phyloP scores from a whole-genome alignment of 352 stramenopile species.

The Globisporangium canariense region DNA sequence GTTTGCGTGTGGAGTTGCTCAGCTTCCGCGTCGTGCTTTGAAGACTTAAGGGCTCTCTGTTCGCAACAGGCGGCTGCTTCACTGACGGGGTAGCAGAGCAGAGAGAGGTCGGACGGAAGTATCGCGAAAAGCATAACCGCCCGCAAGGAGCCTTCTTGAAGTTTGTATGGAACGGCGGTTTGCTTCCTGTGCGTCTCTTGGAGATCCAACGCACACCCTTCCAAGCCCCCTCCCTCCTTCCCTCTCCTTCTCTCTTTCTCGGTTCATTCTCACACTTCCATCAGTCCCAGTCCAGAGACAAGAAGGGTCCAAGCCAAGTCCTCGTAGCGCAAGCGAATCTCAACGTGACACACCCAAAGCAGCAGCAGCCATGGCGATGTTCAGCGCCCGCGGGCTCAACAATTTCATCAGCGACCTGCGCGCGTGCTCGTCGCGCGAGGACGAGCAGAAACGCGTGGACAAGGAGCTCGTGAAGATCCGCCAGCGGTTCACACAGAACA shows the following conservation, averaged over 20 bases:
- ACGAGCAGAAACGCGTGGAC: conserved; percentile 94
- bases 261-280: conserved; percentile 4
- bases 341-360: conserved; percentile 3
- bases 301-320: neutral
- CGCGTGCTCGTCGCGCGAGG: conserved; percentile 82
- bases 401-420: conserved; percentile 84
- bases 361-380: conserved; percentile 54
- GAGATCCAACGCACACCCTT: neutral
- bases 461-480: conserved; percentile 98
- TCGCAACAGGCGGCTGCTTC: no score
- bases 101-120: neutral
- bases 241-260: no score
- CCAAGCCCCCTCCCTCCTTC: neutral
- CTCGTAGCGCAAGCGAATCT: neutral
- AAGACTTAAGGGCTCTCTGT: neutral
- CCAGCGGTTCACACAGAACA: conserved; percentile 93
- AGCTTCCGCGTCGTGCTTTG: neutral
- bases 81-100: no score
- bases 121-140: conserved; percentile 3
- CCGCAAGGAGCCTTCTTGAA: neutral
- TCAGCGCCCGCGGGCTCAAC: conserved; percentile 74
- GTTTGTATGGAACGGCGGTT: conserved; percentile 3
- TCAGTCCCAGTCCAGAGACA: neutral
- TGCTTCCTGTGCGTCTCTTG: conserved; percentile 1
- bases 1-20: no score